phyloP scores from a whole-genome alignment of 805 yeast genomes.

The Saccharomycopsis sp. region DNA sequence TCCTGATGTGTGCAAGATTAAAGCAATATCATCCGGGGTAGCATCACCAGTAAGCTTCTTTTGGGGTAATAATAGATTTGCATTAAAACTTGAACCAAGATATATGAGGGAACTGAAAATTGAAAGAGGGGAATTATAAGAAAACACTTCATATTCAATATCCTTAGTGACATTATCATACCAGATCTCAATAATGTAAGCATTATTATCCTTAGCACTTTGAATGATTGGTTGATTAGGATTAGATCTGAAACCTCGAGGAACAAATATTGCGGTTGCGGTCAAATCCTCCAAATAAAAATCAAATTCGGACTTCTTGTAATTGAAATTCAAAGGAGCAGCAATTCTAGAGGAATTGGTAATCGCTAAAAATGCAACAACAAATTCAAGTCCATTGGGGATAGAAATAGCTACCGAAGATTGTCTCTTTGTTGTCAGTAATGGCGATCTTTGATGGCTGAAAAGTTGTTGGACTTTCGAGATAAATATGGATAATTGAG shows the following conservation, averaged over 20 bases:
- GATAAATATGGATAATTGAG: constrained; percentile 36
- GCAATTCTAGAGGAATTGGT: constrained; percentile 53
- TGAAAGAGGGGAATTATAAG: constrained; percentile 30
- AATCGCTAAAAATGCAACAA: constrained; percentile 47
- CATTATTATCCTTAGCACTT: constrained; percentile 42
- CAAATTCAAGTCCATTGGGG: constrained; percentile 55
- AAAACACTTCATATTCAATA: constrained; percentile 34
- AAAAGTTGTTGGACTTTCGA: constrained; percentile 45
- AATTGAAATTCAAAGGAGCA: constrained; percentile 63
- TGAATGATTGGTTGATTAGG: constrained; percentile 31
- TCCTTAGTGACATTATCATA: constrained; percentile 35
- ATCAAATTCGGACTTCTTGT: constrained; percentile 54
- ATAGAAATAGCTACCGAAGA: constrained; percentile 51
- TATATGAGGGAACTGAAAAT: constrained; percentile 11
- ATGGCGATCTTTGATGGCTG: constrained; percentile 35
- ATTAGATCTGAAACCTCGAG: constrained; percentile 36
- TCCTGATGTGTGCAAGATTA: constrained; percentile 67
- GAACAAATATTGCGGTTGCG: constrained; percentile 51
- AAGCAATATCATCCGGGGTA: constrained; percentile 46
- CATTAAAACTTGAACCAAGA: not conserved
- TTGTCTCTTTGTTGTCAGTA: constrained; percentile 28
- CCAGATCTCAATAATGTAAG: constrained; percentile 47
- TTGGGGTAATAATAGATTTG: not conserved
- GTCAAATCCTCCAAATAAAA: constrained; percentile 57
- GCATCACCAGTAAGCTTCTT: constrained; percentile 36